These are phyloP conservation scores for Tephrocybe rancida DNA, from an alignment of 768 basidiomycete genomes.

Conservation along the genomic window DNA sequence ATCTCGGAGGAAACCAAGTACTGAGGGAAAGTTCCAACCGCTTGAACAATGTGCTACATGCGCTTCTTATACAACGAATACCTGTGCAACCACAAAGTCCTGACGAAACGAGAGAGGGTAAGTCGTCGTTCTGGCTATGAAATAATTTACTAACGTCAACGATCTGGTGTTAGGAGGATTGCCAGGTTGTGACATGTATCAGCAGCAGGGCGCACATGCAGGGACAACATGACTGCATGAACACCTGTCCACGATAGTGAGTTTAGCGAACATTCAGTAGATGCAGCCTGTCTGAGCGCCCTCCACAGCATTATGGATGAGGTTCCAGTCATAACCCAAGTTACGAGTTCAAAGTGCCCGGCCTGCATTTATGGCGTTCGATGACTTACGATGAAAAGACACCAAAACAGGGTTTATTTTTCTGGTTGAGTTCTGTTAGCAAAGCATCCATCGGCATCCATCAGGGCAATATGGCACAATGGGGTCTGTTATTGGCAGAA, in stretches of 20 bases:
- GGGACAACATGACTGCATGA: slow-evolving; percentile 1
- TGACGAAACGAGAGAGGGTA: slow-evolving; percentile 6
- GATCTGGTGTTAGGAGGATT: not conserved
- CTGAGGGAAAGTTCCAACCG: no score
- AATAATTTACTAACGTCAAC: no score
- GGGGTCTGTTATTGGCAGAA: no score
- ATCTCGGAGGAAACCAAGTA: no score
- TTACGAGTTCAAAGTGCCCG: not conserved
- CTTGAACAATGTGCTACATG: slow-evolving; percentile 1
- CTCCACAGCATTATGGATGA: not conserved
- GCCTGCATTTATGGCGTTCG: slow-evolving; percentile 2
- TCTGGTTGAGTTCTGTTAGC: no score
- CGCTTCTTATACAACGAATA: slow-evolving; percentile 6
- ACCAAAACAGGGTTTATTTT: no score
- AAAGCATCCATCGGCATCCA: no score
- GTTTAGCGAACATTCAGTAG: not conserved
- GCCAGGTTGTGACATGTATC: not conserved
- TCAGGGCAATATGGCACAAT: no score
- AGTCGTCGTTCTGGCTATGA: not conserved
- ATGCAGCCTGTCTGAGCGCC: not conserved
- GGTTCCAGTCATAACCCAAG: not conserved
- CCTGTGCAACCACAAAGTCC: not conserved
- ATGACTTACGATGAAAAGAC: not conserved
- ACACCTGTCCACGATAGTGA: slow-evolving; percentile 5
- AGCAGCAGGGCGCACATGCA: not conserved